Base-by-base conservation (phyloP, 2,329 filamentous ascomycete genomes). In the Diaporthe sp. region DNA sequence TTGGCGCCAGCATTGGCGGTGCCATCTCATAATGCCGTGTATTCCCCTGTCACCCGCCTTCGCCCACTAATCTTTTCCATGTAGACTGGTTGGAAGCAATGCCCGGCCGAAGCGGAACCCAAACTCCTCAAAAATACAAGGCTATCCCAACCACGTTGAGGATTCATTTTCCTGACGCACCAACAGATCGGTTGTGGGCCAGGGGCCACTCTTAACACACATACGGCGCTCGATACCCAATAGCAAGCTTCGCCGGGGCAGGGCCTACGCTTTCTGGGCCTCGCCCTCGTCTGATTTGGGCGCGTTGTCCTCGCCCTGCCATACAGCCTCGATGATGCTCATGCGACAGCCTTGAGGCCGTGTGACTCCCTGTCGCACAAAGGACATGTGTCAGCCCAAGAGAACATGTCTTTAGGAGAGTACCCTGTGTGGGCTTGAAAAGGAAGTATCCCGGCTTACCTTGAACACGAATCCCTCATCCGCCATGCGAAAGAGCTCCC, bases 311-410 rank as follows among this genome's bases (percentile, higher is more conserved):
- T 68, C 70, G 9, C 79, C 79, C 73, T 78, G 73, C 80, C 78
- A 85, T n/a, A 81, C 77, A 22, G 77, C 80, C 76, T 85, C 83
- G 39, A 85, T 76, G 58, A 84, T 82, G 76, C 82, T 84, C 79
- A 84, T 79, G 19, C 79, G 78, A 65, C 80, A 81, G 8, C 79
- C 80, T 44, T 78, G 68, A 15, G 81, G 77, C 53, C 80, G 76
- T 0, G 70, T 77, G 42, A 81, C 79, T 19, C 80, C 80, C 80
- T 81, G 27, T 10, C 6, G n/a, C n/a, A 7, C 35, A 25, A 27
- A 44, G n/a, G 6, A 22, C 6, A 22, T 2, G 13, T 19, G 32
- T 71, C 44, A 71, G 69, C 58, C 8, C 13, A 27, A 15, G 4
- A 9, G 17, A 8, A 13, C 39, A 37, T 35, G 12, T 27, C 6